Evolutionary conservation across 1,284 basidiomycete species (phyloP).

Genomic region (Ustilago hordei): DNA sequence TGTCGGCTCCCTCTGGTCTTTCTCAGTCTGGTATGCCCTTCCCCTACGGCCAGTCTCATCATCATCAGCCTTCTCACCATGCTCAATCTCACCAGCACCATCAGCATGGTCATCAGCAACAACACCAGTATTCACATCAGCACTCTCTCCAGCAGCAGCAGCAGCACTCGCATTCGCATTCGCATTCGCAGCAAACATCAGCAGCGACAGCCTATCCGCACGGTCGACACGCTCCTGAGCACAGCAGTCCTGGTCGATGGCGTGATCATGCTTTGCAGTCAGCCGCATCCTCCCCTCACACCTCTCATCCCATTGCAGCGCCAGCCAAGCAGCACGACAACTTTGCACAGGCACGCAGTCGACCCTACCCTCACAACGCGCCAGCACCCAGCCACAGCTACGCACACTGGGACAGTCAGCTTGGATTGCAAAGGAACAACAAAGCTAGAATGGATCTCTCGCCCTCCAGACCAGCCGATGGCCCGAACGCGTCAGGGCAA

Average conservation of each 20-base stretch:
- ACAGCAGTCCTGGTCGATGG: slow-evolving; percentile 42
- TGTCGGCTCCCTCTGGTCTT: slow-evolving; percentile 45
- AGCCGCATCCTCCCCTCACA: slow-evolving; percentile 36
- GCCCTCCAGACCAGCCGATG: slow-evolving; percentile 26
- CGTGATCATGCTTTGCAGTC: slow-evolving; percentile 30
- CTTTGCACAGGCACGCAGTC: slow-evolving; percentile 27
- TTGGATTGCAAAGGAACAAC: slow-evolving; percentile 35
- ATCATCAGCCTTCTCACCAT: slow-evolving; percentile 27
- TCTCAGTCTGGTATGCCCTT: slow-evolving; percentile 31
- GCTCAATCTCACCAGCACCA: slow-evolving; percentile 22
- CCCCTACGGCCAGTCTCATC: slow-evolving; percentile 23
- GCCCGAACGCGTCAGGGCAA: background rate
- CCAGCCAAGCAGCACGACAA: slow-evolving; percentile 33
- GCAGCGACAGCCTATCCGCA: slow-evolving; percentile 15
- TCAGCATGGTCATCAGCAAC: slow-evolving; percentile 13
- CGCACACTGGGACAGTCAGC: slow-evolving; percentile 48
- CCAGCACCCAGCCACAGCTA: slow-evolving; percentile 47
- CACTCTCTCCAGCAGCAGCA: slow-evolving; percentile 23
- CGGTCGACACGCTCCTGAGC: slow-evolving; percentile 29
- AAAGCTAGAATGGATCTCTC: slow-evolving; percentile 37
- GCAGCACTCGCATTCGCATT: slow-evolving; percentile 8
- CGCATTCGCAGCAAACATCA: slow-evolving; percentile 20
- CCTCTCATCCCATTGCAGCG: slow-evolving; percentile 23
- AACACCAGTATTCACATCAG: slow-evolving; percentile 26
- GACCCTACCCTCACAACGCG: slow-evolving; percentile 40